Percentiles rank a stretch among this genome's conserved stretches.
Conservation (phyloP, 1,139 yeast genomes). For the Pneumocystis wakefieldiae region DNA sequence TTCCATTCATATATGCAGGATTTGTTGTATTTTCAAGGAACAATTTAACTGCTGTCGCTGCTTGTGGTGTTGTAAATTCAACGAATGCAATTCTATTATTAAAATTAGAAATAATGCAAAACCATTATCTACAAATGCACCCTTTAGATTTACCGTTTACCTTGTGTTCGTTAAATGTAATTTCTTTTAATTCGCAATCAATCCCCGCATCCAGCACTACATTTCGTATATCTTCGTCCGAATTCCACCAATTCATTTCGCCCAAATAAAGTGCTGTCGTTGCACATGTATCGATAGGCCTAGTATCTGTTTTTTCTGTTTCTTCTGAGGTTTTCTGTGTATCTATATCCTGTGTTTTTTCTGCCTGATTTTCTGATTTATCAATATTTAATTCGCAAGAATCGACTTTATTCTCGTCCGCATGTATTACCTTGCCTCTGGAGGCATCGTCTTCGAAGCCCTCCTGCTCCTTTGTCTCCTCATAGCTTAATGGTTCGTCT, state of each 20-base stretch:
- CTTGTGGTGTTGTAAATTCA: slow-evolving; percentile 13
- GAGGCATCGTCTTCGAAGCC: neutral
- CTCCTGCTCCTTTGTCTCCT: neutral
- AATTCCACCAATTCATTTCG: slow-evolving; percentile 23
- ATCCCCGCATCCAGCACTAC: slow-evolving; percentile 19
- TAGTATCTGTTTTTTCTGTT: slow-evolving; percentile 8
- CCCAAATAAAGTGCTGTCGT: slow-evolving; percentile 17
- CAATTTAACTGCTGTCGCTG: slow-evolving; percentile 14
- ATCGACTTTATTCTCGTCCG: neutral
- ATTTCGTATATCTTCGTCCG: slow-evolving; percentile 24
- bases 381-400: neutral
- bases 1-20: slow-evolving; percentile 1
- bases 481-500: slow-evolving; percentile 15
- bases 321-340: neutral
- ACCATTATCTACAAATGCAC: slow-evolving; percentile 7
- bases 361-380: slow-evolving; percentile 3
- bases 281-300: slow-evolving; percentile 14
- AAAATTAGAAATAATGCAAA: neutral
- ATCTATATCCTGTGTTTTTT: slow-evolving; percentile 1
- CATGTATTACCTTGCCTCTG: neutral
- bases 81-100: slow-evolving; percentile 12
- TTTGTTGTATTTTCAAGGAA: slow-evolving; percentile 6
- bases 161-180: slow-evolving; percentile 23
- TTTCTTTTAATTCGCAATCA: slow-evolving; percentile 18
- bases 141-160: slow-evolving; percentile 25